Evolutionary conservation across 2,329 filamentous ascomycete species (phyloP), one percentile per base, ranked within the genome.

Genomic region (Cladosporium sp.): DNA sequence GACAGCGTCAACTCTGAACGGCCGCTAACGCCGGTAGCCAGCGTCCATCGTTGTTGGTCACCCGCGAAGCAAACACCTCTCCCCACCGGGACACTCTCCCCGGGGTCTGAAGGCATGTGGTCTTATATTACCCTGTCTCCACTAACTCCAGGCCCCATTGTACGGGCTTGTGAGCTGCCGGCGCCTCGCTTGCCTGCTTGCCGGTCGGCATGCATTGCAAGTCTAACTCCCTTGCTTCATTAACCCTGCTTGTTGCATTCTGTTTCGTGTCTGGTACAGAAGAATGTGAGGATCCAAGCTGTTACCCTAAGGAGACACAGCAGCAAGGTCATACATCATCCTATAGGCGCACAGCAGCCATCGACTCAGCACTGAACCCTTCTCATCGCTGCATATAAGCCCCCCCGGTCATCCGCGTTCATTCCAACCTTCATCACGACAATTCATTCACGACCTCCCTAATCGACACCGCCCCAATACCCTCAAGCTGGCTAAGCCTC

Each of bases 51-150:
- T 36, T 35, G 39, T 16, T 48, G 29, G 45, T 22, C 27, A 38
- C 11, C 27, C 45, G 25, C 13, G 16, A 25, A 48, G 45, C 45
- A 48, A 48, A 48, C 45, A 48, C 45, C 36, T 30, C 27, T 36
- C 27, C 36, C 45, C 4, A n/a, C 9, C 45, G 45, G 45, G 40
- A 48, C 36, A 25, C 18, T 12, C 25, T 40, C 45, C 45, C 45
- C 45, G 45, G 16, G 25, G 25, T 40, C 36, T 27, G 22, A 27
- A 48, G 36, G 45, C 45, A 48, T 48, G 45, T 48, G 29, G 36
- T 20, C 19, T 40, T 40, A 40, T 25, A 40, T 25, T 25, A 19
- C 20, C 22, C 13, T 25, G 29, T 25, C 45, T 48, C 36, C 45
- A 48, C 45, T 33, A 16, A 20, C 29, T 27, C 22, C 38, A 27